Evolutionary conservation across 768 basidiomycete species (phyloP).

Genomic region (Leucocoprinus birnbaumii): DNA sequence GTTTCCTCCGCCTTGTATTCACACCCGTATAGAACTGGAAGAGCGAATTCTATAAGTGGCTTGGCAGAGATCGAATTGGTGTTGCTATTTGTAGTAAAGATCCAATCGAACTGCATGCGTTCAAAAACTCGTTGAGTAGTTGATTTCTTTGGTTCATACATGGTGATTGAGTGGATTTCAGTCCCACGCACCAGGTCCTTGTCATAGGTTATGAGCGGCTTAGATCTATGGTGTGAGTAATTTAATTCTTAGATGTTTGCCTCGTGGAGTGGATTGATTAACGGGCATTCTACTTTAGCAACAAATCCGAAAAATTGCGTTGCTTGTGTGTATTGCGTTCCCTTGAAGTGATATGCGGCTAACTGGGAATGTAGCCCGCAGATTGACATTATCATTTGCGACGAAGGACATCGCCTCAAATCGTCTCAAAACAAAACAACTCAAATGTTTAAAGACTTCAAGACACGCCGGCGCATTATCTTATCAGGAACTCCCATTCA

Average conservation of each 20-base stretch:
- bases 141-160: background rate
- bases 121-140: slow-evolving; percentile 65
- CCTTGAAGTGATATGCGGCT: background rate
- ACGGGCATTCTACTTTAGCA: too few species aligned
- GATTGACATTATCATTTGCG: slow-evolving; percentile 91
- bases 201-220: slow-evolving; percentile 95
- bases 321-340: slow-evolving; percentile 1
- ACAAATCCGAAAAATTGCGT: slow-evolving; percentile 10
- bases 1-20: slow-evolving; percentile 3
- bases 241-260: background rate
- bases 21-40: slow-evolving; percentile 76
- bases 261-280: background rate
- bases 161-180: slow-evolving; percentile 21
- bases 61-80: slow-evolving; percentile 47
- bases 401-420: slow-evolving; percentile 96
- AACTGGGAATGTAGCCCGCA: slow-evolving; percentile 56
- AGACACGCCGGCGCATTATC: slow-evolving; percentile 77
- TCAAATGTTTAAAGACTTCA: slow-evolving; percentile 76
- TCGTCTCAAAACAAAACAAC: slow-evolving; percentile 90
- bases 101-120: slow-evolving; percentile 57
- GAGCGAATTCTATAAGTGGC: slow-evolving; percentile 95
- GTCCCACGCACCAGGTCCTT: slow-evolving; percentile 78
- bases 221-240: slow-evolving; percentile 70
- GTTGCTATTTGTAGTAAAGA: slow-evolving; percentile 46
- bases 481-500: slow-evolving; percentile 97